A percentile compares a stretch with the other conserved stretches of the same genome.
These are phyloP conservation scores for Pistacia integerrima DNA, from an alignment of 345 rosid species.

Conservation along the genomic window DNA sequence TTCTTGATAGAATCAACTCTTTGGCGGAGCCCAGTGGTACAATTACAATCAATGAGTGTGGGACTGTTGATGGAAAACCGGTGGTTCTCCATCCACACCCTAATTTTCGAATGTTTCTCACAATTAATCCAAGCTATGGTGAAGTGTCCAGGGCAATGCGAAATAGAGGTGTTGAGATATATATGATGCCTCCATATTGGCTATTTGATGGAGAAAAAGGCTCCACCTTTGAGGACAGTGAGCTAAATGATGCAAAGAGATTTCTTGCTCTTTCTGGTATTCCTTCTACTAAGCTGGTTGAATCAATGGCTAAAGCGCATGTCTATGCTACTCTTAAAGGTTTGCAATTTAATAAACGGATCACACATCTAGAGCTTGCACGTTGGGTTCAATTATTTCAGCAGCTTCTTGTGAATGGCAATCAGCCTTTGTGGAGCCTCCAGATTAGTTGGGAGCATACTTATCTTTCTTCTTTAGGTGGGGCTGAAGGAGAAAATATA, in stretches of 20 bases:
- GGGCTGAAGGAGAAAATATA: constrained; percentile 57
- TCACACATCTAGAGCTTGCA: constrained; percentile 84
- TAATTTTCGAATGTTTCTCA: constrained; percentile 84
- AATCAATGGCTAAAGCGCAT: constrained; percentile 90
- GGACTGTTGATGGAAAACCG: constrained; percentile 83
- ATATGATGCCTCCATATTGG: constrained; percentile 93
- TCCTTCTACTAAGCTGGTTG: constrained; percentile 59
- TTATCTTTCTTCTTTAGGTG: constrained; percentile 84
- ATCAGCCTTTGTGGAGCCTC: constrained; percentile 77
- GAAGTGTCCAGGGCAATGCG: constrained; percentile 98
- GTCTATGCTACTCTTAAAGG: constrained; percentile 64
- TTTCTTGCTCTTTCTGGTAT: constrained; percentile 79
- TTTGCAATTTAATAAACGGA: constrained; percentile 41
- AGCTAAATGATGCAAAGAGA: constrained; percentile 60
- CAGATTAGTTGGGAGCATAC: constrained; percentile 88
- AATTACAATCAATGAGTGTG: constrained; percentile 88
- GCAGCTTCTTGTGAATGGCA: constrained; percentile 72
- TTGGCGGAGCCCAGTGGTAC: constrained; percentile 90
- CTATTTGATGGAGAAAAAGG: constrained; percentile 46
- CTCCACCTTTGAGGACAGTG: constrained; percentile 46
- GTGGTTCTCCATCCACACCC: constrained; percentile 77
- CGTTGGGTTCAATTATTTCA: constrained; percentile 87
- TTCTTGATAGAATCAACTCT: constrained; percentile 96
- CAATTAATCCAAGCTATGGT: constrained; percentile 84
- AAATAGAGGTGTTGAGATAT: constrained; percentile 95